Conservation (phyloP, 192 early-diverging fungal species). For the Gonapodya prolifera region DNA sequence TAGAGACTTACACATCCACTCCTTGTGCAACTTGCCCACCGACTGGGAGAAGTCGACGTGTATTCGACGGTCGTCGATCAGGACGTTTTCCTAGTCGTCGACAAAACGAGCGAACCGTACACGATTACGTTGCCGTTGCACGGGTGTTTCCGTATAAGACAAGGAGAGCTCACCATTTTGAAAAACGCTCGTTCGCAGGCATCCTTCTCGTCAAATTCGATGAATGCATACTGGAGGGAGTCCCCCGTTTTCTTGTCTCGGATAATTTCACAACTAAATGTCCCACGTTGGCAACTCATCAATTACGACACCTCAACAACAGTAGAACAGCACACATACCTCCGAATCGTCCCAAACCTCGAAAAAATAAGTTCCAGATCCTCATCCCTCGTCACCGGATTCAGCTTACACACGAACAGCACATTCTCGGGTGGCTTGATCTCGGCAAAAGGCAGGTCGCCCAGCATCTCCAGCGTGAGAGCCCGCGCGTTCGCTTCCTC, state of each 20-base stretch:
- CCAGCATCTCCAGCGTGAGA: slow-evolving; percentile 94
- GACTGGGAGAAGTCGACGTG: slow-evolving; percentile 97
- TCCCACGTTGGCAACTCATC: no score
- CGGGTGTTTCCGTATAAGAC: not conserved
- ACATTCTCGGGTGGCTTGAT: slow-evolving; percentile 95
- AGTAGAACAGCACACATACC: slow-evolving; percentile 18
- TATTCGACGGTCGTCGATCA: slow-evolving; percentile 91
- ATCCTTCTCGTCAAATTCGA: slow-evolving; percentile 83
- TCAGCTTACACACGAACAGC: slow-evolving; percentile 89
- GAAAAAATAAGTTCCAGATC: slow-evolving; percentile 89
- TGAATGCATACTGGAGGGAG: slow-evolving; percentile 88
- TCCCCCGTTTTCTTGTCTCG: slow-evolving; percentile 69
- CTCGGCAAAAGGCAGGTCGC: slow-evolving; percentile 92
- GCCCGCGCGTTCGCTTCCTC: slow-evolving; percentile 72
- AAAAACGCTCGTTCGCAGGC: slow-evolving; percentile 54
- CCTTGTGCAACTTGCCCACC: slow-evolving; percentile 69
- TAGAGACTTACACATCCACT: slow-evolving; percentile 47
- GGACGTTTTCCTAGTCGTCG: slow-evolving; percentile 94
- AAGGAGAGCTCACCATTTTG: not conserved
- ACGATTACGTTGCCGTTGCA: no score
- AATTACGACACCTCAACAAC: slow-evolving; percentile 3
- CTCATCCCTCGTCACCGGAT: slow-evolving; percentile 77
- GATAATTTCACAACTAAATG: slow-evolving; percentile 82
- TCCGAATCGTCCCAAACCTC: slow-evolving; percentile 71
- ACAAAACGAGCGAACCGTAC: no score